phyloP scores from a whole-genome alignment of 345 rosid genomes.

The Fremontodendron californicum region DNA sequence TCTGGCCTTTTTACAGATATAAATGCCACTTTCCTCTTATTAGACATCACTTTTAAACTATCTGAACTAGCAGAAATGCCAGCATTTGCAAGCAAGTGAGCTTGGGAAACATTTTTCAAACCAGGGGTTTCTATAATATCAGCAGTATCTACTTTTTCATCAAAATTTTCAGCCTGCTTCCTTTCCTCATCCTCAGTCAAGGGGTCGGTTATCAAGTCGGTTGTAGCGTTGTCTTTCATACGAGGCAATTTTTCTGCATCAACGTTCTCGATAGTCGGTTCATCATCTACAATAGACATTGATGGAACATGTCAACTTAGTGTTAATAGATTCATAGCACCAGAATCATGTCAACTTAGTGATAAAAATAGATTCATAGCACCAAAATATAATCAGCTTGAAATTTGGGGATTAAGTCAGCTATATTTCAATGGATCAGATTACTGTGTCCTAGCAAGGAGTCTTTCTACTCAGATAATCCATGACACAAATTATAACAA shows the following conservation, averaged over 20 bases:
- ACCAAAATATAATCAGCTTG: background rate
- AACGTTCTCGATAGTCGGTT: constrained; percentile 20
- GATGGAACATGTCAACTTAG: background rate
- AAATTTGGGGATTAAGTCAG: background rate
- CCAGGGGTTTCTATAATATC: constrained; percentile 7
- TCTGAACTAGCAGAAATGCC: constrained; percentile 12
- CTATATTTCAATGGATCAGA: background rate
- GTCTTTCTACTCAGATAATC: too few relatives aligned
- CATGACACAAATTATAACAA: too few relatives aligned
- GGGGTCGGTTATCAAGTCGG: constrained; percentile 12
- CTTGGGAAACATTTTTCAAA: constrained; percentile 6
- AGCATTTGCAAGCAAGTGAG: constrained; percentile 4
- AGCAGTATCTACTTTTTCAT: constrained; percentile 13
- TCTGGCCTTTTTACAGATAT: constrained; percentile 50
- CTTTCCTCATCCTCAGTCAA: background rate
- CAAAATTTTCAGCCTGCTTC: constrained; percentile 20
- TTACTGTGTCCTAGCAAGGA: background rate
- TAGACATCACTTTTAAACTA: constrained; percentile 6
- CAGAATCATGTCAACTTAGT: background rate
- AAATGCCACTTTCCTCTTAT: constrained; percentile 56
- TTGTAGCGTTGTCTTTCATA: background rate
- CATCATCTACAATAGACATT: constrained; percentile 23
- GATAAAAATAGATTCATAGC: background rate
- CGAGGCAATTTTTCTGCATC: constrained; percentile 21
- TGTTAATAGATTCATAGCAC: background rate